Evolutionary conservation across 345 rosid genomes (phyloP), one percentile per base, ranked within the genome.

Genomic region (Mallotus nudiflorus): DNA sequence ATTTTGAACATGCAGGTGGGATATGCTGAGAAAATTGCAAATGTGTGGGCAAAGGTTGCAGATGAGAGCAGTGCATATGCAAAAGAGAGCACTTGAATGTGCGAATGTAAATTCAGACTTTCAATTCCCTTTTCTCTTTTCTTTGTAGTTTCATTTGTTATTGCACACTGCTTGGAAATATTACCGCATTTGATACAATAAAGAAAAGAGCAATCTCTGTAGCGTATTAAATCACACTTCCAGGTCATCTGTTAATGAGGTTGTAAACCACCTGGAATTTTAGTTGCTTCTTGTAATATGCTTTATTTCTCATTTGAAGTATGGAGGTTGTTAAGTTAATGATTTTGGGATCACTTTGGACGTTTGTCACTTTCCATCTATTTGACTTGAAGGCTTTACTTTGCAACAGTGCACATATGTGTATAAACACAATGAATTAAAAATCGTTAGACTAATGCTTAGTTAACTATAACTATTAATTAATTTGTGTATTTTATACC

Each of bases 21-120:
- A 68, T 94, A 91, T 73, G 97, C 97, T 20, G 97, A 95, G 84
- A 95, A 92, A 77, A 95, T 92, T 28, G 85, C 92, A 39, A 87
- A 87, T 42, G 97, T 92, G 37, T 95, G 97, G 99, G 85, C 81
- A 27, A 90, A 86, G 82, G 93, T 87, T 50, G 96, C 96, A 9
- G 97, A 95, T 67, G 97, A 95, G 81, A 90, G 88, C 0, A 87
- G 90, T 59, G 89, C 78, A 63, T 90, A 92, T 73, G 84, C 80
- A 63, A 87, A 79, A 56, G 88, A 87, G 77, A 81, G 82, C 76
- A 80, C 44, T 35, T 73, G 44, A 61, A 65, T 50, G 60, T 54
- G 55, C 37, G 51, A 70, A 59, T 84, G 88, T 85, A 85, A 73
- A 86, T 75, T 82, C 84, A 40, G 53, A 75, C 62, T 67, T 62